Percentiles rank a stretch among this genome's conserved stretches.
These are phyloP conservation scores for Phytophthora tubulina DNA, from an alignment of 352 stramenopile species.

Conservation along the genomic window DNA sequence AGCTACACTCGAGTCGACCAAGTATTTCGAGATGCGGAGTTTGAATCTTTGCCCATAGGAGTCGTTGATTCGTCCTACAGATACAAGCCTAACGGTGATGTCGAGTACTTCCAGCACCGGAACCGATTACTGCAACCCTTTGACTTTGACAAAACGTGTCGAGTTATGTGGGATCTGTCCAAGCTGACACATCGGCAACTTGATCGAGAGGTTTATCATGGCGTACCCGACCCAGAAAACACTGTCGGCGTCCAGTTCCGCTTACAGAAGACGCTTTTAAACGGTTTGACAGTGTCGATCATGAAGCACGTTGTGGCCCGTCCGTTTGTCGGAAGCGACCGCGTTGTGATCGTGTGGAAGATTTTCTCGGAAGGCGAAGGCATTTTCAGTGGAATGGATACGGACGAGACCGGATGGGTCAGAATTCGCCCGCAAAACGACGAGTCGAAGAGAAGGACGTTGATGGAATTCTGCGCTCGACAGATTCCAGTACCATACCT, in stretches of 20 bases:
- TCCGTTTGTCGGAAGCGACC: conserved; percentile 45
- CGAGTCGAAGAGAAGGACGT: not conserved
- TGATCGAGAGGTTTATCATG: conserved; percentile 25
- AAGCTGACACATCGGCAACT: conserved; percentile 12
- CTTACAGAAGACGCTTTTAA: conserved; percentile 12
- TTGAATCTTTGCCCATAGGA: not conserved
- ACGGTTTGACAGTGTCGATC: conserved; percentile 13
- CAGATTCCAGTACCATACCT: not conserved
- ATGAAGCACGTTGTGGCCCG: conserved; percentile 27
- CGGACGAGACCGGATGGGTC: not conserved
- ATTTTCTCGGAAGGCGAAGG: conserved; percentile 43
- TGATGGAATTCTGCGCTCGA: conserved; percentile 1
- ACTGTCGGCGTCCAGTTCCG: conserved; percentile 47
- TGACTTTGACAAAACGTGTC: conserved; percentile 21
- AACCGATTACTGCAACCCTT: conserved; percentile 19
- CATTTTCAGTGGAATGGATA: conserved; percentile 40
- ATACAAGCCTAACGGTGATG: conserved; percentile 9
- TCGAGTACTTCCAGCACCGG: conserved; percentile 22
- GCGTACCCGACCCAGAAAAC: conserved; percentile 28
- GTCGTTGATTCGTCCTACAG: conserved; percentile 2
- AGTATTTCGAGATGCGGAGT: conserved; percentile 13
- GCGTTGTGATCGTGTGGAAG: conserved; percentile 60
- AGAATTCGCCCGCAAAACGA: not conserved
- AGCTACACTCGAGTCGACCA: conserved; percentile 15
- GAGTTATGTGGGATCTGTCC: conserved; percentile 20